A percentile compares a stretch with the other conserved stretches of the same genome.
Conservation (phyloP, 768 basidiomycete genomes). For the Mycena venus region DNA sequence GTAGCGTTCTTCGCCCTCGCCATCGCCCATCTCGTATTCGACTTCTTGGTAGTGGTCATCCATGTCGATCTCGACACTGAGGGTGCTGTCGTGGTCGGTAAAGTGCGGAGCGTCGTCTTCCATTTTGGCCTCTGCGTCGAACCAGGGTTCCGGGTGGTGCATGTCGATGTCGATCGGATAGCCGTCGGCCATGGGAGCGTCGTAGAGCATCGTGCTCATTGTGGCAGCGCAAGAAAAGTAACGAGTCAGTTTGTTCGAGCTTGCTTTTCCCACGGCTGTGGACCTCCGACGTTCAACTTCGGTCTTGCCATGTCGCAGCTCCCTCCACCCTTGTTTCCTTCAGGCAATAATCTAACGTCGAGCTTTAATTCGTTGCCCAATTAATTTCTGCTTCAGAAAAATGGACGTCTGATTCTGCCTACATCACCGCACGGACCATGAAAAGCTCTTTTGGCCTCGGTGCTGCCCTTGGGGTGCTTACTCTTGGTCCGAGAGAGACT, state of each 20-base stretch:
- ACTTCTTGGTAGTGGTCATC: slow-evolving; percentile 62
- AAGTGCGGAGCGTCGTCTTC: slow-evolving; percentile 61
- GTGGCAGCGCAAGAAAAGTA: slow-evolving; percentile 40
- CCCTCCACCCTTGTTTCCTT: slow-evolving; percentile 20
- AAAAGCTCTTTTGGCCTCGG: slow-evolving; percentile 19
- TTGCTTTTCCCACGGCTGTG: too few species aligned
- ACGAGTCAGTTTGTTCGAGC: not conserved
- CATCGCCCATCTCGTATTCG: slow-evolving; percentile 72
- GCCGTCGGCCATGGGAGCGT: slow-evolving; percentile 78
- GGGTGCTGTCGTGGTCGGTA: slow-evolving; percentile 43
- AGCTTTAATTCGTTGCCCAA: not conserved
- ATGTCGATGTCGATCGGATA: slow-evolving; percentile 72
- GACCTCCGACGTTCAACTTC: too few species aligned
- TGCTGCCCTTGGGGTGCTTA: slow-evolving; percentile 8
- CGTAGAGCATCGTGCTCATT: slow-evolving; percentile 61
- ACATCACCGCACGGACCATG: slow-evolving; percentile 10
- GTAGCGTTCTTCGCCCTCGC: slow-evolving; percentile 44
- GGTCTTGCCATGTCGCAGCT: slow-evolving; percentile 6
- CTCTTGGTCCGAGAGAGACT: not conserved
- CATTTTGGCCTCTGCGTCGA: slow-evolving; percentile 68
- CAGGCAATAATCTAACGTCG: slow-evolving; percentile 2
- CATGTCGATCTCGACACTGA: slow-evolving; percentile 78
- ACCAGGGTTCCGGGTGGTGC: slow-evolving; percentile 69
- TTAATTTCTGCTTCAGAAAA: not conserved
- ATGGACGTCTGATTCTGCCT: slow-evolving; percentile 19